Base-by-base conservation (phyloP, 2,329 filamentous ascomycete genomes). In the Talaromyces albobiverticillius region DNA sequence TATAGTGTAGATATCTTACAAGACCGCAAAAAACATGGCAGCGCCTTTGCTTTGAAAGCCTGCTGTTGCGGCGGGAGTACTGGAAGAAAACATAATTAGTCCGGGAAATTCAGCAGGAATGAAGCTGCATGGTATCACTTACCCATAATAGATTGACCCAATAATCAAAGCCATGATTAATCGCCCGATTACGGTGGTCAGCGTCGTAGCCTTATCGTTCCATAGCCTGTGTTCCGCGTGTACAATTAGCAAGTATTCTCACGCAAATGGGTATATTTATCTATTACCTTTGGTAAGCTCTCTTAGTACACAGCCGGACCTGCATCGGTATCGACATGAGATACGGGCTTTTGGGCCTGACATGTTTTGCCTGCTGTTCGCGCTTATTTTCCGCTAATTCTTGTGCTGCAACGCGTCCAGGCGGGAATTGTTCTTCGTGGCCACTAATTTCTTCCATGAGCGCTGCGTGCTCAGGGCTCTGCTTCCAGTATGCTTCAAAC, bases 1-100 rank as follows among this genome's bases (percentile, higher is more conserved):
- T 87, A 62, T 90, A 89, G 51, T 87, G n/a, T n/a, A n/a, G n/a
- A n/a, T n/a, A 86, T 69, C 92, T 90, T 79, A 92, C 61, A 95
- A 77, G 65, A 91, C 85, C 60, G 90, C 88, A 66, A 95, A 94
- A 80, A 95, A 95, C 50, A 95, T 76, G 13, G 94, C 80, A 43
- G 88, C 86, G 55, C 88, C 88, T 60, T 90, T 85, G 63, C 84
- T 81, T 74, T 86, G 93, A 75, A 95, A 94, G 58, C 86, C 89
- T 22, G 72, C 70, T 0, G 89, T 86, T n/a, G 77, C 80, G 6
- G 78, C 68, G 26, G 53, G 53, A 3, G 53, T 55, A 3, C 53
- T 55, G 13, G 3, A 18, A 14, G 14, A 14, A 52, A 42, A 46
- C 20, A 31, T 26, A 52, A 11, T 52, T 41, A 31, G 41, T 43